These are phyloP conservation scores for Eimeria brunetti DNA, from an alignment of 169 alveolate genomes.

Conservation along the genomic window DNA sequence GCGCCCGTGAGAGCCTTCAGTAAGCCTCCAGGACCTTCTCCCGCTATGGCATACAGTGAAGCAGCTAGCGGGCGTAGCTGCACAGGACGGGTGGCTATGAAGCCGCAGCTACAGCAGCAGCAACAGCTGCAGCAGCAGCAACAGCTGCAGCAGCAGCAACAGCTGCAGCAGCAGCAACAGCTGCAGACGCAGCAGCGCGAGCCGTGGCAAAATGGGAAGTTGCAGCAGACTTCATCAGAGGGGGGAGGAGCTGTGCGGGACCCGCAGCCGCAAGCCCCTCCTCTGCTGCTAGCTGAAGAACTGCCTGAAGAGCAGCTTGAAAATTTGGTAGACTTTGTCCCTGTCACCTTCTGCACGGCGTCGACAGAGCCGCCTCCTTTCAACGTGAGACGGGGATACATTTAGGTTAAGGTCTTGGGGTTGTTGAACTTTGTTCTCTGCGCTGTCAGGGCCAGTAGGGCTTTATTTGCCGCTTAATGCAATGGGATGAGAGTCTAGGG, in stretches of 20 bases:
- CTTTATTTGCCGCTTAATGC: not conserved
- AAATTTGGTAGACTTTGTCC: slow-evolving; percentile 36
- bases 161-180: not conserved
- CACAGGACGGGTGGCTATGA: not conserved
- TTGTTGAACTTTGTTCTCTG: not conserved
- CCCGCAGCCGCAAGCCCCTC: not conserved
- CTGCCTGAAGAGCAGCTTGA: slow-evolving; percentile 8
- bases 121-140: slow-evolving; percentile 4
- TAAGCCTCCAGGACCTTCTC: not conserved
- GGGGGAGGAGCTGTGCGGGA: not conserved
- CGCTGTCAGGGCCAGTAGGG: not conserved
- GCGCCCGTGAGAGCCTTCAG: not conserved
- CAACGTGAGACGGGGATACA: not conserved
- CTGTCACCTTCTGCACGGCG: slow-evolving; percentile 58
- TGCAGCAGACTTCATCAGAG: not conserved
- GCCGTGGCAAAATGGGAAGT: not conserved
- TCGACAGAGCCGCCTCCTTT: slow-evolving; percentile 16
- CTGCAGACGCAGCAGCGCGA: slow-evolving; percentile 8
- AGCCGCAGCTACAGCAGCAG: not conserved
- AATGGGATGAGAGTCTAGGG: not conserved
- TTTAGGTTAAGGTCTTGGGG: not conserved
- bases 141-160: not conserved
- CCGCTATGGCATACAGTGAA: not conserved
- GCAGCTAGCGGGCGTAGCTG: not conserved
- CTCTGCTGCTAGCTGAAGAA: slow-evolving; percentile 29